Base-by-base conservation (phyloP, 75 land plant species). In the Selaginella tamariscina region DNA sequence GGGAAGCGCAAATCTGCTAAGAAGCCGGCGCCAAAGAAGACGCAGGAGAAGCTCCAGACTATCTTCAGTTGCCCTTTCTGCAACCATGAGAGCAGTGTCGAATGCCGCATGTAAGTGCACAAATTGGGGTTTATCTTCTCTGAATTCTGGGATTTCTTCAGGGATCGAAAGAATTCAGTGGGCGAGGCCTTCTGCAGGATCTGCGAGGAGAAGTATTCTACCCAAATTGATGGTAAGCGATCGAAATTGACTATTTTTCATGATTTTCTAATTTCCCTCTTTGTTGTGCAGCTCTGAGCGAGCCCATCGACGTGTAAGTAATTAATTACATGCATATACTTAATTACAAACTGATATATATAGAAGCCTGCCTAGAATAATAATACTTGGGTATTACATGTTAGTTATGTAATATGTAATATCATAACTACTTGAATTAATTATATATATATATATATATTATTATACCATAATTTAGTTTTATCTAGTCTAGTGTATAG, bases 61-160 rank as follows among this genome's bases (percentile, higher is more conserved):
- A 90, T 89, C 26, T 93, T 93, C 72, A 84, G 83, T 32, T 93
- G 98, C 70, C 98, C 95, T 27, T 93, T 93, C 74, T 93, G 95
- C 76, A 89, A 86, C 71, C 94, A 93, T 64, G 98, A 84, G 20
- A 89, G 76, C 73, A 86, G 90, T 69, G 90, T 93, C 29, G 98
- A 93, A 65, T 93, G 94, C 74, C 80, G 81, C 57, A 82, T 91
- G 96, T 91, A 78, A 77, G 83, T 33, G 0, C 31, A n/a, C 62
- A 13, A 20, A 20, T 33, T 56, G 15, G 23, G 0, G 0, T n/a
- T 49, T 56, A 65, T 30, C 55, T 1, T 74, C 60, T 30, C 28
- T 65, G 1, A 8, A 27, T 28, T 30, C 27, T 30, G 5, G 20
- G 21, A 56, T 64, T 11, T n/a, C 66, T 73, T 28, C 77, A 89